Evolutionary conservation across 768 basidiomycete species (phyloP), one percentile per base, ranked within the genome.

Genomic region (Pleurotus eryngii): DNA sequence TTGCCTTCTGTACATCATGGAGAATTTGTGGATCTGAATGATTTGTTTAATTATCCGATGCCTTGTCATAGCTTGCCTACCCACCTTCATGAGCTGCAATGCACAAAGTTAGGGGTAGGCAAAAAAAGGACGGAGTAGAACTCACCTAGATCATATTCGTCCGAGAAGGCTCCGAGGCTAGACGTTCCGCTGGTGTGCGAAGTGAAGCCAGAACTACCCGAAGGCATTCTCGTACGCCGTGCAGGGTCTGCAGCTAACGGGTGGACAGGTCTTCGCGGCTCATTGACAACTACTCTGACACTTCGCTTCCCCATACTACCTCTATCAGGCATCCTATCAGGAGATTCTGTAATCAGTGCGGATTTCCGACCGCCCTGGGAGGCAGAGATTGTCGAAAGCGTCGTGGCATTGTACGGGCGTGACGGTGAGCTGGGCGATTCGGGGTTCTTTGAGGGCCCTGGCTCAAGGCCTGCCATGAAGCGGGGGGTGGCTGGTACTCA

Each of bases 121-220:
- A 55, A 17, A 11, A 7, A 37, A 55, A 26, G 38, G 20, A 9
- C 22, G 26, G 2, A 4, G 11, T 20, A 5, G 42, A 4, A 78
- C 87, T 73, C 67, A 91, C 89, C 81, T 59, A 90, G 74, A 66
- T 90, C 86, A 65, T 89, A 90, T 70, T 91, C 89, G 60, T 91
- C 83, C 0, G 87, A 87, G 69, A 90, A 87, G 30, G 72, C 69
- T 20, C 67, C 68, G 14, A 74, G 72, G 58, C 51, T 54, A 14
- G 51, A 54, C 18, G 51, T 54, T 20, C 51, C 51, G 12, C 38
- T 54, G 15, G 51, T 54, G 22, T 40, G 24, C 12, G 51, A 54
- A n/a, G 51, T 54, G 20, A 54, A 17, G 5, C 51, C 51, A 24
- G 51, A 54, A 30, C 51, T 54, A 4, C 51, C 51, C 4, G 51